Evolutionary conservation across 208 protist genomes (phyloP).

Genomic region (Wallacemonas rigidus): DNA sequence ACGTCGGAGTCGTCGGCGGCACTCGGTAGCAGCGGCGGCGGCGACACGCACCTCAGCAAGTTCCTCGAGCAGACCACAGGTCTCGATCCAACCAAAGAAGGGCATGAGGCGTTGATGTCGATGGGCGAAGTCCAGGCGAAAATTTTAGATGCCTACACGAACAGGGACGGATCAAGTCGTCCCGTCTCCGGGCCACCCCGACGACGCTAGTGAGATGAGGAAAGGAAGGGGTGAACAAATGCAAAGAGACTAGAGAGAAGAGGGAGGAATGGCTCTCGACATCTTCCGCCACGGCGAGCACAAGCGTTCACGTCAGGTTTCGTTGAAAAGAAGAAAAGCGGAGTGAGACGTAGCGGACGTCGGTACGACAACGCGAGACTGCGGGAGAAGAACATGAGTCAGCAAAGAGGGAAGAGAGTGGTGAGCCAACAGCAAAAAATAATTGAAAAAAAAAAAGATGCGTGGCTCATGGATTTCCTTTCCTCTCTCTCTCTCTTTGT

Average conservation of each 20-base stretch:
- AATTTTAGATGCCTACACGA: constrained; percentile 38
- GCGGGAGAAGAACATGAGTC: neutral
- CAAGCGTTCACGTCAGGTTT: no score
- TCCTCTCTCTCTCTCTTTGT: constrained; percentile 14
- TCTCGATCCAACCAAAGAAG: constrained; percentile 38
- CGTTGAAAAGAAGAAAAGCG: no score
- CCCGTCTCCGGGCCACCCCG: neutral
- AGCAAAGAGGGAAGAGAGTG: neutral
- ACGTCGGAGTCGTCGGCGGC: constrained; percentile 1
- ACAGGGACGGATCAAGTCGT: constrained; percentile 11
- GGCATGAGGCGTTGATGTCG: constrained; percentile 25
- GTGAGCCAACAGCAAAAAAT: no score
- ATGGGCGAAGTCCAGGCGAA: constrained; percentile 60
- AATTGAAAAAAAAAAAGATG: neutral
- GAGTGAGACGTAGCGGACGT: no score
- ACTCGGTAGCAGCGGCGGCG: constrained; percentile 10
- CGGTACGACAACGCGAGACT: neutral
- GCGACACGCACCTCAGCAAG: constrained; percentile 39
- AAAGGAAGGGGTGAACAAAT: neutral
- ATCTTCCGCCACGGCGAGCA: no score
- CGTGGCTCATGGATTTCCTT: constrained; percentile 1
- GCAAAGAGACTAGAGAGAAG: neutral
- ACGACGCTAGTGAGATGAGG: neutral
- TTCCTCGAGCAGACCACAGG: constrained; percentile 74
- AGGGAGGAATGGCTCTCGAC: neutral